Percentiles rank a stretch among this genome's conserved stretches.
phyloP scores from a whole-genome alignment of 257 asterid genomes.

The Nicotiana sylvestris region DNA sequence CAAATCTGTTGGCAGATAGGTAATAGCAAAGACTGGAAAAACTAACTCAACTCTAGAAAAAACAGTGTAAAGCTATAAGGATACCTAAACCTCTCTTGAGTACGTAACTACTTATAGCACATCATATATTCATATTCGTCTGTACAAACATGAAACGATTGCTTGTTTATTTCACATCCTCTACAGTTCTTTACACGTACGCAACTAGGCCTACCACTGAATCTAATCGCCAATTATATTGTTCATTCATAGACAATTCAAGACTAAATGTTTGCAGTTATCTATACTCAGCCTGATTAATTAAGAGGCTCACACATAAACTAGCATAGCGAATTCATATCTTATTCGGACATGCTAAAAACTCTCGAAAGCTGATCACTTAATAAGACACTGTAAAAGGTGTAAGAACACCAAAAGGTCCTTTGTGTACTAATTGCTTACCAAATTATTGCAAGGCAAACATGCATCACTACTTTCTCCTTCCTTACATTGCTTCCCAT shows the following conservation, averaged over 20 bases:
- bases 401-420: neutral
- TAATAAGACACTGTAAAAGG: neutral
- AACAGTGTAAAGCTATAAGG: neutral
- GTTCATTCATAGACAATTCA: neutral
- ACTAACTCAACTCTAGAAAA: neutral
- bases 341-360: neutral
- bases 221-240: neutral
- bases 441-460: neutral
- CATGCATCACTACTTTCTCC: neutral
- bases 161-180: neutral
- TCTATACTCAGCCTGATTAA: neutral
- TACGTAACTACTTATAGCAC: neutral
- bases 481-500: neutral
- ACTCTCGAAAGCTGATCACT: neutral
- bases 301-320: neutral
- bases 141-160: neutral
- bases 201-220: neutral
- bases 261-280: neutral
- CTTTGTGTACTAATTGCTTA: neutral
- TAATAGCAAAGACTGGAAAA: neutral
- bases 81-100: neutral
- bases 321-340: neutral
- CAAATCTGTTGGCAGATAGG: neutral
- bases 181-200: neutral
- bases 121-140: neutral